Evolutionary conservation across 306 rosid genomes (phyloP).

Genomic region (Elaeagnus macrophylla): DNA sequence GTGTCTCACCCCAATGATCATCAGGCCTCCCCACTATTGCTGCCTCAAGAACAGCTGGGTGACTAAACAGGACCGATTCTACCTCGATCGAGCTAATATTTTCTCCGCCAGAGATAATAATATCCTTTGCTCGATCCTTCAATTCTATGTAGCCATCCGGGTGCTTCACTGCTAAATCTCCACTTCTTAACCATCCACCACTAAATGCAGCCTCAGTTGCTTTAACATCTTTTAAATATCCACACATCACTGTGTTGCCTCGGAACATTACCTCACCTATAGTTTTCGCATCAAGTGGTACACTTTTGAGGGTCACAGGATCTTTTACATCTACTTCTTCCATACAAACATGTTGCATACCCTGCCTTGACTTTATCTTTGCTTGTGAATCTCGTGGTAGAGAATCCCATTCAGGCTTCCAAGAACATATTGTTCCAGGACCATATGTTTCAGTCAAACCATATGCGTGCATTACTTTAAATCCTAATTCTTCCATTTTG

Average conservation of each 20-base stretch:
- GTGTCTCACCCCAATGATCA: conserved; percentile 83
- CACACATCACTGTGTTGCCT: conserved; percentile 83
- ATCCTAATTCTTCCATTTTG: conserved; percentile 63
- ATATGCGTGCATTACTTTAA: conserved; percentile 46
- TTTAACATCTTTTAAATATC: conserved; percentile 56
- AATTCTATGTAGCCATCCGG: conserved; percentile 71
- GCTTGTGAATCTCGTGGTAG: conserved; percentile 51
- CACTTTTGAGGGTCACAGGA: conserved; percentile 70
- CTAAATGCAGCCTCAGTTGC: conserved; percentile 58
- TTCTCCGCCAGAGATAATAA: conserved; percentile 85
- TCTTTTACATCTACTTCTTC: conserved; percentile 63
- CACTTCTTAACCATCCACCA: conserved; percentile 77
- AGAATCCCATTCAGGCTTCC: conserved; percentile 80
- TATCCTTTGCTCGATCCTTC: conserved; percentile 77
- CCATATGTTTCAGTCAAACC: conserved; percentile 93
- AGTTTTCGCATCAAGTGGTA: conserved; percentile 69
- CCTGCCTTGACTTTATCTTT: conserved; percentile 61
- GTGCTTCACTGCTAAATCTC: conserved; percentile 82
- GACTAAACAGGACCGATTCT: conserved; percentile 59
- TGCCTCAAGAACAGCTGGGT: conserved; percentile 69
- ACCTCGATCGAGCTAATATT: conserved; percentile 84
- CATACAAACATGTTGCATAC: conserved; percentile 63
- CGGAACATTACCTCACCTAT: conserved; percentile 82
- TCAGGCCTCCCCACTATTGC: conserved; percentile 80
- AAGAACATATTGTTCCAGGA: conserved; percentile 53